A percentile compares a stretch with the other conserved stretches of the same genome.
Conservation (phyloP, 169 alveolate species). For the Theileria parva region DNA sequence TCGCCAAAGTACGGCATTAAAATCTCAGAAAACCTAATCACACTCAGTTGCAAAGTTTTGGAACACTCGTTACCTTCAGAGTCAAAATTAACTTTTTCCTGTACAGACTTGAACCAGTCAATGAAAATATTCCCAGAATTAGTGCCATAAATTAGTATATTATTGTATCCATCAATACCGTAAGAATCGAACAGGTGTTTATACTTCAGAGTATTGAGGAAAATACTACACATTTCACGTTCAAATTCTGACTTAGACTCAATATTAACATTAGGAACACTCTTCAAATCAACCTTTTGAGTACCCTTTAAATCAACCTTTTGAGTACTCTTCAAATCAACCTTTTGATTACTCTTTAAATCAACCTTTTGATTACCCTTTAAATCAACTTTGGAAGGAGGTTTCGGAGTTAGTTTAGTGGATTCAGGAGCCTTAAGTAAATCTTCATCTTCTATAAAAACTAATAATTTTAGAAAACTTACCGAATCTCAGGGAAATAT, state of each 20-base stretch:
- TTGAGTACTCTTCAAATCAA: too few species aligned
- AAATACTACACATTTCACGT: not conserved
- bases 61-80: not conserved
- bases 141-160: slow-evolving; percentile 35
- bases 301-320: too few species aligned
- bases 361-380: too few species aligned
- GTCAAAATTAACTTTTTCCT: not conserved
- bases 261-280: not conserved
- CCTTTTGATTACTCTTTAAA: too few species aligned
- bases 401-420: not conserved
- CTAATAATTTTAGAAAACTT: not conserved
- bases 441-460: slow-evolving; percentile 12
- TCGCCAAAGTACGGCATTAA: slow-evolving; percentile 59
- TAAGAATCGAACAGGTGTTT: slow-evolving; percentile 12
- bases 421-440: not conserved
- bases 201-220: slow-evolving; percentile 16
- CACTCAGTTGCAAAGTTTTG: slow-evolving; percentile 23
- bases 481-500: slow-evolving; percentile 14
- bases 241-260: slow-evolving; percentile 29
- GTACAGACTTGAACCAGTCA: slow-evolving; percentile 41
- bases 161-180: slow-evolving; percentile 10
- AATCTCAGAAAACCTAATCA: slow-evolving; percentile 48
- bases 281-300: too few species aligned
- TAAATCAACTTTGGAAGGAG: not conserved
- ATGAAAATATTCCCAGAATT: slow-evolving; percentile 39